These are phyloP conservation scores for Penicillium sp. DNA, from an alignment of 2,329 filamentous ascomycete species.

Conservation along the genomic window DNA sequence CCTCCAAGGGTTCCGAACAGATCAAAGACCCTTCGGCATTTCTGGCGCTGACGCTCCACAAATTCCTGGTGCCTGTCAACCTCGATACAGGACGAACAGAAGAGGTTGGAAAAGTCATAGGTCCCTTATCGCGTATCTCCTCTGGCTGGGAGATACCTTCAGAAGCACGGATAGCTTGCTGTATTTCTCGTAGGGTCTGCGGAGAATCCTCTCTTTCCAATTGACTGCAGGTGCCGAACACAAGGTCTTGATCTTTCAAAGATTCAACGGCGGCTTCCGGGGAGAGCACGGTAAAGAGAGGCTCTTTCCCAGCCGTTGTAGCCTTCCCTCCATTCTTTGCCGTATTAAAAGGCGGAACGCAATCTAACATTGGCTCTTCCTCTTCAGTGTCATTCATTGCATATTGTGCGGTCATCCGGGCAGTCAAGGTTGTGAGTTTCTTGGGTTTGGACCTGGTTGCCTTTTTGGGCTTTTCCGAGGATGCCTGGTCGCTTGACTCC, in stretches of 20 bases:
- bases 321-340: slow-evolving; percentile 22
- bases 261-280: slow-evolving; percentile 65
- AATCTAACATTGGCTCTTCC: slow-evolving; percentile 11
- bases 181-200: slow-evolving; percentile 44
- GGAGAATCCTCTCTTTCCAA: slow-evolving; percentile 70
- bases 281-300: slow-evolving; percentile 60
- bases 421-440: slow-evolving; percentile 73
- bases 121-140: neutral
- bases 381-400: slow-evolving; percentile 35
- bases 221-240: slow-evolving; percentile 86
- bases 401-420: slow-evolving; percentile 70
- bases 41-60: slow-evolving; percentile 70
- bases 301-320: slow-evolving; percentile 29
- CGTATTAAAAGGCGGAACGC: slow-evolving; percentile 12
- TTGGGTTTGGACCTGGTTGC: slow-evolving; percentile 57
- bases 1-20: slow-evolving; percentile 59
- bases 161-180: slow-evolving; percentile 32
- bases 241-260: slow-evolving; percentile 66
- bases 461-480: slow-evolving; percentile 15
- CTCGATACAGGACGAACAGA: slow-evolving; percentile 21
- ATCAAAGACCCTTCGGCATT: slow-evolving; percentile 63
- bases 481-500: slow-evolving; percentile 10
- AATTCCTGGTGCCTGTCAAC: slow-evolving; percentile 38
- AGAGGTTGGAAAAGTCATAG: neutral
- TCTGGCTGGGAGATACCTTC: slow-evolving; percentile 21